These are phyloP conservation scores for Fusarium luffae DNA, from an alignment of 2,329 filamentous ascomycete genomes.

Conservation along the genomic window DNA sequence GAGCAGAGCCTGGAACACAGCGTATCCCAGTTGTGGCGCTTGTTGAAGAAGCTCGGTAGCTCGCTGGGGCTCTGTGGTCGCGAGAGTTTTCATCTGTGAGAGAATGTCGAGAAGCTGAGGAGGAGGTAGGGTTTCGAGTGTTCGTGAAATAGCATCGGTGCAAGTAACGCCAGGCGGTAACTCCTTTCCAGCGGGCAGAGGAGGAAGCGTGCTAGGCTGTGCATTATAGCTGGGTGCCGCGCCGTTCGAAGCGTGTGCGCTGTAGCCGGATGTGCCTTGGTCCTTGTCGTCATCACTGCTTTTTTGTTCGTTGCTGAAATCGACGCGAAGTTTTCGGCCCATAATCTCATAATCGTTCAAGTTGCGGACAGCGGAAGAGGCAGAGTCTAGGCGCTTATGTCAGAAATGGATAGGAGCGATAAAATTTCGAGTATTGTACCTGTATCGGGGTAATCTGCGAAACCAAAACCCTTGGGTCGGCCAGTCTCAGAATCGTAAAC, in stretches of 20 bases:
- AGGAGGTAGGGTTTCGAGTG: constrained; percentile 85
- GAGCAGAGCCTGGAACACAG: constrained; percentile 92
- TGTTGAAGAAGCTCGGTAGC: constrained; percentile 88
- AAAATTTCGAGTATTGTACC: constrained; percentile 61
- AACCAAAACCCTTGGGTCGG: constrained; percentile 94
- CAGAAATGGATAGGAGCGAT: constrained; percentile 17
- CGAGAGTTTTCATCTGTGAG: constrained; percentile 91
- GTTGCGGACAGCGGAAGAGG: constrained; percentile 93
- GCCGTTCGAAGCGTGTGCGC: constrained; percentile 49
- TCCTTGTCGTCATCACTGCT: constrained; percentile 67
- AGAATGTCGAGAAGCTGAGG: constrained; percentile 93
- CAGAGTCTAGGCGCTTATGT: constrained; percentile 66
- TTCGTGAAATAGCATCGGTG: constrained; percentile 91
- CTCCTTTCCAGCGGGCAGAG: constrained; percentile 85
- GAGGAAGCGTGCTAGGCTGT: constrained; percentile 70
- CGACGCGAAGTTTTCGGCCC: constrained; percentile 92
- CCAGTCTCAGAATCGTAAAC: constrained; percentile 97
- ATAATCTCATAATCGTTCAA: constrained; percentile 96
- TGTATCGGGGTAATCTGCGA: constrained; percentile 93
- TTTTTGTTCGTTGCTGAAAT: constrained; percentile 93
- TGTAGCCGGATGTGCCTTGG: constrained; percentile 40
- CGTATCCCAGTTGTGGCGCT: constrained; percentile 92
- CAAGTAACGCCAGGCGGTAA: constrained; percentile 84
- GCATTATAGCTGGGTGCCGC: constrained; percentile 49
- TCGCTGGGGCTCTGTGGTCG: constrained; percentile 81